These are phyloP conservation scores for Pseudogymnoascus sp. DNA, from an alignment of 2,329 filamentous ascomycete genomes.

Conservation along the genomic window DNA sequence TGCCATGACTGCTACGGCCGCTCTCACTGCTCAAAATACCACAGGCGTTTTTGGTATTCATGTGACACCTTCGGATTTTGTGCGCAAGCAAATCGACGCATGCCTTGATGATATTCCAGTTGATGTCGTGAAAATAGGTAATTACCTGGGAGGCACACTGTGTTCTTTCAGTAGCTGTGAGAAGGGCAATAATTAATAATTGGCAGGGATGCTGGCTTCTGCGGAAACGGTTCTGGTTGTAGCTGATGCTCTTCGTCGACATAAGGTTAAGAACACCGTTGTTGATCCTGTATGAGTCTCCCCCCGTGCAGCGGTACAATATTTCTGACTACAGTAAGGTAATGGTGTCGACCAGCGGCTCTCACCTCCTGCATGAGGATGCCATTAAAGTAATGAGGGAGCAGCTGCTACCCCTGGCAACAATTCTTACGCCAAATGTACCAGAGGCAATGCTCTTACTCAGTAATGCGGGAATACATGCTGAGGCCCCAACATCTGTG, in stretches of 20 bases:
- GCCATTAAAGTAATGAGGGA: constrained; percentile 54
- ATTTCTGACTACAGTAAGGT: constrained; percentile 46
- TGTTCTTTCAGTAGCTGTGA: not conserved
- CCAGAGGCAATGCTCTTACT: constrained; percentile 65
- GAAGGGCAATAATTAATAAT: not conserved
- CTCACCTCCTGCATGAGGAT: constrained; percentile 54
- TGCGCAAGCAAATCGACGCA: constrained; percentile 77
- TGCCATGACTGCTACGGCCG: constrained; percentile 91
- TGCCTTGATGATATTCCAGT: constrained; percentile 76
- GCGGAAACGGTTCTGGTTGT: constrained; percentile 61
- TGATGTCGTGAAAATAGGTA: constrained; percentile 89
- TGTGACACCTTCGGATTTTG: constrained; percentile 66
- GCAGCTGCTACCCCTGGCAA: constrained; percentile 56
- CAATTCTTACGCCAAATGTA: constrained; percentile 67
- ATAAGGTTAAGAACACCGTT: constrained; percentile 52
- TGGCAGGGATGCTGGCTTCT: constrained; percentile 71
- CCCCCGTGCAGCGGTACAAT: not conserved
- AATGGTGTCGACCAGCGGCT: constrained; percentile 82
- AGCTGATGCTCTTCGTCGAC: constrained; percentile 51
- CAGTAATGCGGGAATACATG: constrained; percentile 37
- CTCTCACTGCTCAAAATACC: constrained; percentile 94
- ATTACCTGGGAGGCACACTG: constrained; percentile 16
- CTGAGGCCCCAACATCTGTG: constrained; percentile 43
- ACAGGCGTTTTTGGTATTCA: constrained; percentile 75
- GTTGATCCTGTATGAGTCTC: constrained; percentile 59